Evolutionary conservation across 2,329 filamentous ascomycete genomes (phyloP).

Genomic region (Cordyceps tenuipes): DNA sequence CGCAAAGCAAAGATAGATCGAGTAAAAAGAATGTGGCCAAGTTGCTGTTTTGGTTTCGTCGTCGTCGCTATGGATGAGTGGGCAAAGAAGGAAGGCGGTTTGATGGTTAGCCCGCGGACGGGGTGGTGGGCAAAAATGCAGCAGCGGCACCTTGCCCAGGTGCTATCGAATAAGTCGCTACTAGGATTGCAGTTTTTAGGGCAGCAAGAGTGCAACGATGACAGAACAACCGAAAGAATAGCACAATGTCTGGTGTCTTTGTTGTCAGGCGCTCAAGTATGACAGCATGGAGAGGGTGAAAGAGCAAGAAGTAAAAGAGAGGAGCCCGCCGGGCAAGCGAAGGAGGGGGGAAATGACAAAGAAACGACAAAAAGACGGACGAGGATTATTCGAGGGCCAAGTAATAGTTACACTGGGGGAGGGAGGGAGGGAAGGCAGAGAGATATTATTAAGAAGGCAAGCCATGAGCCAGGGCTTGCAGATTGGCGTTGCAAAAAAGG

Average conservation of each 20-base stretch:
- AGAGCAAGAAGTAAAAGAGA: neutral
- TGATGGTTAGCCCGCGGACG: neutral
- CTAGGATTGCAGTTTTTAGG: neutral
- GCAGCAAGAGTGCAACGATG: neutral
- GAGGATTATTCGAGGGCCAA: neutral
- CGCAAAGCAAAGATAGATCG: neutral
- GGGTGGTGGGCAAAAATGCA: neutral
- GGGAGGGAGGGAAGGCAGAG: neutral
- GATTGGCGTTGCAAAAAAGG: constrained; percentile 1
- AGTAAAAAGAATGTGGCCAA: neutral
- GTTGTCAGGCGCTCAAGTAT: neutral
- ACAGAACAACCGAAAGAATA: neutral
- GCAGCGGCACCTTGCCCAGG: neutral
- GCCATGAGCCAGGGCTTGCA: neutral
- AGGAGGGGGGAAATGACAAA: neutral
- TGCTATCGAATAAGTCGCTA: neutral
- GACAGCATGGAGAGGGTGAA: neutral
- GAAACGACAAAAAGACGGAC: neutral
- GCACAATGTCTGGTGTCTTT: neutral
- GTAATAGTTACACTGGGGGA: neutral
- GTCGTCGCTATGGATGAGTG: neutral
- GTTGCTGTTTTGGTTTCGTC: neutral
- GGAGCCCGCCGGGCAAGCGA: neutral
- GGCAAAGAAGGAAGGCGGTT: neutral
- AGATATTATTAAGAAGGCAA: neutral